Base-by-base conservation (phyloP, 2,329 filamentous ascomycete species). In the Davidsoniella eucalypti region DNA sequence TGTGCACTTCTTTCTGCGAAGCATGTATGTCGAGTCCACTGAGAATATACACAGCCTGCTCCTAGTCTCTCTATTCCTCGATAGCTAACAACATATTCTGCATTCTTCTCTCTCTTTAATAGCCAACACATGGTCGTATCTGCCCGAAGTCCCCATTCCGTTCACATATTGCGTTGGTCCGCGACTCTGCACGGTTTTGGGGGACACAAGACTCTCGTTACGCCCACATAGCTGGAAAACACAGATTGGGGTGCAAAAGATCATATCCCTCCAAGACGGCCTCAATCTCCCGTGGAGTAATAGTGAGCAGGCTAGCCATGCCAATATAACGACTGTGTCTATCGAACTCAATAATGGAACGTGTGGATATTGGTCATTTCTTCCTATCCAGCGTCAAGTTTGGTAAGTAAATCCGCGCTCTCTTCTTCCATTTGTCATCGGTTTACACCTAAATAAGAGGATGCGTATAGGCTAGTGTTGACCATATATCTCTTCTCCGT, bases 351-450 rank as follows among this genome's bases (percentile, higher is more conserved):
- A 37, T 36, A 44, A 29, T 36, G 45, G 41, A 14, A 47, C 33
- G 40, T 52, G 50, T 40, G 50, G 50, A 36, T 52, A 52, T 12
- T 52, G 45, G 50, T 37, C 50, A 26, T 52, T 48, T 41, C 18
- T 52, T 8, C 50, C 45, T 1, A 52, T 52, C n/a, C 50, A 48
- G 16, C 45, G 50, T 23, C 39, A 48, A 25, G 44, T 47, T 17
- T 52, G 50, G 49, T 47, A 17, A 42, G 49, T 42, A 12, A 4
- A 4, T n/a, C 1, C 33, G 14, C 14, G 16, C 10, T 17, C 21
- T 18, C 4, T 39, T 40, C 17, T 26, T 12, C 1, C 21, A 23
- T n/a, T 23, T 4, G 21, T 5, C 21, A 23, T 5, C 5, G 21
- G 21, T 5, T 23, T 23, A 5, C 4, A 23, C 21, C 18, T 36